A percentile compares a stretch with the other conserved stretches of the same genome.
Conservation (phyloP, 1,284 basidiomycete species). For the Polyporus tsugae region DNA sequence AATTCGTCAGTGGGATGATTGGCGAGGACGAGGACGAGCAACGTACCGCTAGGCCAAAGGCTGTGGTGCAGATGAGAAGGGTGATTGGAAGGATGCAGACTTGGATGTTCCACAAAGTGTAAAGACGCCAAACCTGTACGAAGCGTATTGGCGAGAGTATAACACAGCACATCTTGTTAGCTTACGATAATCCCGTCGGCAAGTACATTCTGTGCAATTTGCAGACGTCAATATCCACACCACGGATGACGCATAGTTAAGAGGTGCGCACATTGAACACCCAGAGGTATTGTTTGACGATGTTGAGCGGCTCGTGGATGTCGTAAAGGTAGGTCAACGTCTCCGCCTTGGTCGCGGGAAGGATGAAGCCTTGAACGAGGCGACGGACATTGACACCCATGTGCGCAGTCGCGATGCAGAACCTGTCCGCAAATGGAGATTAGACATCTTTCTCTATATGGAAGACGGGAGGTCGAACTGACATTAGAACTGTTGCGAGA, state of each 20-base stretch:
- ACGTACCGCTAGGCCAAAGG: not conserved
- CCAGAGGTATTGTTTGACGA: conserved; percentile 8
- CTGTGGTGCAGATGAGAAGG: conserved; percentile 1
- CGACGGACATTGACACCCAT: not conserved
- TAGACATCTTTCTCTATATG: not conserved
- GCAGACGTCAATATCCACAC: not conserved
- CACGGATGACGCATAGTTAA: not conserved
- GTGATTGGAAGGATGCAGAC: conserved; percentile 5
- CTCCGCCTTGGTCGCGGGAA: conserved; percentile 5
- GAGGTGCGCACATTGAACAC: conserved; percentile 2
- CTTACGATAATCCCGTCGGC: not conserved
- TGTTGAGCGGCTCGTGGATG: conserved; percentile 7
- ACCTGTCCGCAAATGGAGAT: not conserved
- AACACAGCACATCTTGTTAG: not conserved
- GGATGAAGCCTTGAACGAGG: not conserved
- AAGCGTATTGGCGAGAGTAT: not conserved
- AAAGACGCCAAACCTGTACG: not conserved
- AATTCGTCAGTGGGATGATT: not conserved
- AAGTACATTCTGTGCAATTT: not conserved
- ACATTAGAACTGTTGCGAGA: not conserved
- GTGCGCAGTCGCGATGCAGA: not conserved
- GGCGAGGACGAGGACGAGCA: not conserved
- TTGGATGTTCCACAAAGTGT: conserved; percentile 6
- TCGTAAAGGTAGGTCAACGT: conserved; percentile 5
- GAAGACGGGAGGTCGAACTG: not conserved